These are phyloP conservation scores for Cryptococcus sp. DNA, from an alignment of 1,284 basidiomycete genomes.

Conservation along the genomic window DNA sequence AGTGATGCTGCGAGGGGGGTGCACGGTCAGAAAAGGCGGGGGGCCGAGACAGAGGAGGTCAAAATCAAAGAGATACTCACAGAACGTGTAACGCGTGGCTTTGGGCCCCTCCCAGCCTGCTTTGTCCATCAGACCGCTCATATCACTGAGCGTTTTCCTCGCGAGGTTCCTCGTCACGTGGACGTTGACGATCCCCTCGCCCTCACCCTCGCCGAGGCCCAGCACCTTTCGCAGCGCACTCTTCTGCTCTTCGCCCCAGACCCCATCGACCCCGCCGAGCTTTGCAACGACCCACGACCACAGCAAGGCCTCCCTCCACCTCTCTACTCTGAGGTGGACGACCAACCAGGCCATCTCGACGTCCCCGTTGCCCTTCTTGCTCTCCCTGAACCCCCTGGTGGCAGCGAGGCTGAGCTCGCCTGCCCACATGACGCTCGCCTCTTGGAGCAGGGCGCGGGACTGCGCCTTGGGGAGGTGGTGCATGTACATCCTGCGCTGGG, in stretches of 20 bases:
- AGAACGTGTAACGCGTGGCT: conserved; percentile 24
- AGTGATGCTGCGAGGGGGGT: conserved; percentile 24
- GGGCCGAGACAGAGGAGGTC: background rate
- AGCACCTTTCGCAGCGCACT: conserved; percentile 26
- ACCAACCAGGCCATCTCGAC: conserved; percentile 40
- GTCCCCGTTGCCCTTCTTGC: conserved; percentile 32
- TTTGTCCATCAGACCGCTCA: conserved; percentile 17
- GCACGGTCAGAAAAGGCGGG: too few relatives aligned
- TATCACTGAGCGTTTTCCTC: conserved; percentile 29
- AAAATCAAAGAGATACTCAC: conserved; percentile 16
- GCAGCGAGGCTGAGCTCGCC: conserved; percentile 23
- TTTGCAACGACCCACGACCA: conserved; percentile 40
- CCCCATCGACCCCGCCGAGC: conserved; percentile 32
- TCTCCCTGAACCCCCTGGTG: conserved; percentile 37
- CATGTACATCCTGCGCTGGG: conserved; percentile 30
- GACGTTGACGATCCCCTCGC: conserved; percentile 6
- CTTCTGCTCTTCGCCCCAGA: conserved; percentile 26
- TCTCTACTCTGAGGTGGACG: conserved; percentile 36
- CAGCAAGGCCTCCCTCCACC: conserved; percentile 44
- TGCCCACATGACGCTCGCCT: conserved; percentile 40
- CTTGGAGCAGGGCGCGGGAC: conserved; percentile 27
- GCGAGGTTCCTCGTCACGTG: conserved; percentile 2
- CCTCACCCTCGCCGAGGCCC: conserved; percentile 12
- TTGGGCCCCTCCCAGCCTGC: conserved; percentile 30
- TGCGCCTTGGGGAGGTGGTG: conserved; percentile 41